Evolutionary conservation across 202 grass and related monocot genomes (phyloP), one percentile per base, ranked within the genome.

Genomic region (Cymbopogon flexuosus): DNA sequence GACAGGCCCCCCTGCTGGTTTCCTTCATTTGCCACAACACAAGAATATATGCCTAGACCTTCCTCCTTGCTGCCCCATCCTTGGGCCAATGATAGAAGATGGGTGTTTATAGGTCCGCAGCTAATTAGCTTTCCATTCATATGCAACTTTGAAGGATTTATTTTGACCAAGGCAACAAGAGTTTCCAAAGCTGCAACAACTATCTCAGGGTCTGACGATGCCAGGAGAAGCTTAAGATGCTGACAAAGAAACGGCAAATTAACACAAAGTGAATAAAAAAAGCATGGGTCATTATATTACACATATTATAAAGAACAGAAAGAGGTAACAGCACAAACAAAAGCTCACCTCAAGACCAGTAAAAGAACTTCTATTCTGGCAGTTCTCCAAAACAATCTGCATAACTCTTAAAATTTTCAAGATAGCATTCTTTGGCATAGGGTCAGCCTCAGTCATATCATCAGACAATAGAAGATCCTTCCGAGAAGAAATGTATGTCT

Each of bases 31-130:
- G 92, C 87, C 83, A 95, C 86, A 34, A 95, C 90, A 83, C 96
- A 98, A 74, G 92, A 98, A 88, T 91, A 90, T 59, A 98, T 86
- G 36, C 96, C 96, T 29, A 98, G 70, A 22, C 96, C 96, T 89
- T 98, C 96, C 91, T 98, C 96, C 87, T 98, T 98, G 87, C 92
- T 98, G 58, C 96, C 96, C 96, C 96, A 98, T 68, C 90, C 96
- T 85, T 98, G 96, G 15, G 92, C 96, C 71, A 98, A 81, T 83
- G 96, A 95, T 82, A 98, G 85, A 65, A 98, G 96, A 88, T 91
- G 75, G 11, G 77, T 90, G 73, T 98, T 98, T 74, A 98, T 64
- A 78, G 92, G 79, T 62, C 92, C 96, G 56, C 92, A 93, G 75
- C 78, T 86, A 59, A 93, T 88, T 63, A 98, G 59, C 78, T 98